Evolutionary conservation across 257 asterid species (phyloP).

Genomic region (Solanum paucissectum): DNA sequence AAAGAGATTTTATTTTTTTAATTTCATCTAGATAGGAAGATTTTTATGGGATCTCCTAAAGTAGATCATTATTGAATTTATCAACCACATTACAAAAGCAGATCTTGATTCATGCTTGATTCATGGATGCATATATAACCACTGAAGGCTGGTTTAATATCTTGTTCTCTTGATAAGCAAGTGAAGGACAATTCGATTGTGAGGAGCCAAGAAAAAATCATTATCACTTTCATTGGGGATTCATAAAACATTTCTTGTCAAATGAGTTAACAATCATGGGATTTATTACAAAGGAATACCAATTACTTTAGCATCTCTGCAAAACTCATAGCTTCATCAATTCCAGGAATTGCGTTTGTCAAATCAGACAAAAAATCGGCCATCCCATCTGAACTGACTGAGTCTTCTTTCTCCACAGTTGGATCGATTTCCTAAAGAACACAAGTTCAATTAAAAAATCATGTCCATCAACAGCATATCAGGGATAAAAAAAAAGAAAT

Average conservation of each 20-base stretch:
- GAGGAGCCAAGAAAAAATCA: background rate
- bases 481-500: background rate
- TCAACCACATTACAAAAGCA: background rate
- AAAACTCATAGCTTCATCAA: constrained; percentile 98
- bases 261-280: background rate
- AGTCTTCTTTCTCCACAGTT: constrained; percentile 65
- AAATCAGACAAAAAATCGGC: constrained; percentile 84
- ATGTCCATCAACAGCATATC: background rate
- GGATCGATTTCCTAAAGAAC: constrained; percentile 86
- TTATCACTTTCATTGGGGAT: background rate
- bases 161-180: background rate
- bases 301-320: constrained; percentile 97
- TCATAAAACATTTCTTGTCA: background rate
- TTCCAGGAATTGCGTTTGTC: constrained; percentile 92
- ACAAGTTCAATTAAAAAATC: background rate
- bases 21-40: background rate
- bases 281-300: background rate
- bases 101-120: background rate
- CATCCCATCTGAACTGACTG: constrained; percentile 38
- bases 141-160: background rate
- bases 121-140: background rate
- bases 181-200: background rate
- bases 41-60: background rate
- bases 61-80: background rate
- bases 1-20: background rate